Conservation (phyloP, 108 stramenopile species). For the Cyclotella atomus region DNA sequence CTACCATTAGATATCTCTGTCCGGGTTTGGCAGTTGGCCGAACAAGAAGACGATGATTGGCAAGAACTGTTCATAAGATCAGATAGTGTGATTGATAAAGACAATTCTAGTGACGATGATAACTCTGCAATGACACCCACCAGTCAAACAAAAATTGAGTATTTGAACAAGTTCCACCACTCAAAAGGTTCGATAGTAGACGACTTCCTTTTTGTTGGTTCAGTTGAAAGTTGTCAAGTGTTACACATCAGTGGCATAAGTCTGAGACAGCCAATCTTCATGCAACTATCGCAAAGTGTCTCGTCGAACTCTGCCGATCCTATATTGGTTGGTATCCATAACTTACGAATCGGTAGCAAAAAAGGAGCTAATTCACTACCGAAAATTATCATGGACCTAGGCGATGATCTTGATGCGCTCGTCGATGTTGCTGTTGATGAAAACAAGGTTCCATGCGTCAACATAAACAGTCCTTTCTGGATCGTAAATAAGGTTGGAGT, state of each 20-base stretch:
- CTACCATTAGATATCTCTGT: conserved; percentile 11
- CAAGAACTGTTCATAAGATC: not conserved
- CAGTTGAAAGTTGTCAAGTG: conserved; percentile 13
- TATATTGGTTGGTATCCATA: conserved; percentile 4
- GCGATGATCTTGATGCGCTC: conserved; percentile 33
- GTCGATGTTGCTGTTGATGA: conserved; percentile 31
- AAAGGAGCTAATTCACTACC: conserved; percentile 21
- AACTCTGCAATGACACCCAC: conserved; percentile 20
- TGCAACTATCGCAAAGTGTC: conserved; percentile 32
- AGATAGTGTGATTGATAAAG: not conserved
- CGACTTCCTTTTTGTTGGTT: conserved; percentile 10
- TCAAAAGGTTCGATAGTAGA: conserved; percentile 1
- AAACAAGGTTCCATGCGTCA: conserved; percentile 18
- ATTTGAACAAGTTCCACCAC: conserved; percentile 5
- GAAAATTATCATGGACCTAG: conserved; percentile 8
- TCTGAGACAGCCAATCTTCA: conserved; percentile 19
- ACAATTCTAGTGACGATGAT: conserved; percentile 30
- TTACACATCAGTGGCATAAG: conserved; percentile 34
- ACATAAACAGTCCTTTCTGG: conserved; percentile 36
- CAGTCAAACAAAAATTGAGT: not conserved
- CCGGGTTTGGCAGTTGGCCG: conserved; percentile 24
- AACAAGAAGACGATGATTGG: conserved; percentile 28
- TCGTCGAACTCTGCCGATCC: not conserved
- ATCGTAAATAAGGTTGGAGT: conserved; percentile 35
- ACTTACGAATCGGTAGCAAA: conserved; percentile 28